Evolutionary conservation across 2,329 filamentous ascomycete genomes (phyloP), one percentile per base, ranked within the genome.

Genomic region (Diaporthe nobilis): DNA sequence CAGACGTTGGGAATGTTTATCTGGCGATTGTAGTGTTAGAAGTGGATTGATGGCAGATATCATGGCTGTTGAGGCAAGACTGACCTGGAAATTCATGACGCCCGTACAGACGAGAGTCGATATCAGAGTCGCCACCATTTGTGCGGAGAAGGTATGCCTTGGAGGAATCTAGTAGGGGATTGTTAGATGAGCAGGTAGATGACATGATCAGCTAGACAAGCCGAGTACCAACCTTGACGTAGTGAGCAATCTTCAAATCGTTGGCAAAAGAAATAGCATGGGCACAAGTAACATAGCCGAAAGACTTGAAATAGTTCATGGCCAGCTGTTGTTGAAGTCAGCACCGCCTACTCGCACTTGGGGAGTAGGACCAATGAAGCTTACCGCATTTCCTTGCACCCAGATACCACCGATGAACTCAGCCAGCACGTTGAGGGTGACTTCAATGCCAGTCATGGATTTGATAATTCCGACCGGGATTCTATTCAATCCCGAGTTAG

Each of bases 51-150:
- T 28, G 12, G 13, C 5, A 20, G 34, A 61, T 6, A 10, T 7
- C 7, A 42, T 22, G 20, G 5, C 0, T 12, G 12, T 28, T 20
- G 0, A 17, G 4, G n/a, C 2, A 42, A 20, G 22, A 47, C 65
- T 85, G 82, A 90, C 85, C 80, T 89, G 87, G 80, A 87, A 88
- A 77, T 85, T 83, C 75, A 84, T 80, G 2, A 90, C 86, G 20
- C 85, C 87, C 4, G 87, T 86, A 77, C 86, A 88, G 57, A 90
- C 85, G 61, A 90, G 83, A 1, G 87, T 89, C 65, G 87, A 88
- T 28, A 90, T 82, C 28, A 91, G 83, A 3, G 89, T 92, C 47
- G 90, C 89, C 13, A 89, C 83, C 80, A 92, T 89, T 81, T 92
- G 90, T 1, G 90, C 90, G 31, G 85, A 82, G 78, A 92, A 92